phyloP scores from a whole-genome alignment of 805 yeast species.

The Candida saitoana region DNA sequence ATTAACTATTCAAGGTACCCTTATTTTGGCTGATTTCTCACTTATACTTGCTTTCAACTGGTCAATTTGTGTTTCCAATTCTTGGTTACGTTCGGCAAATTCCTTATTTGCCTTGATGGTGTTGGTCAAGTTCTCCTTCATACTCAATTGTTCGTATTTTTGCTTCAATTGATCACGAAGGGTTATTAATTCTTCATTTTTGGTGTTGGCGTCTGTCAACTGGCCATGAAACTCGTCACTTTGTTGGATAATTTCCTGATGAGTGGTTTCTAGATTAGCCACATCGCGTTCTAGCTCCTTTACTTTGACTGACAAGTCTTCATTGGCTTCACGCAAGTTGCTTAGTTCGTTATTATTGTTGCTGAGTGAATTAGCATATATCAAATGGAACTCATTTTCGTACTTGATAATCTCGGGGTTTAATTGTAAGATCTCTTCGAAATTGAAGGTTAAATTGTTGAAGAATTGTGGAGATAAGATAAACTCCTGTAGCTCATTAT shows the following conservation, averaged over 20 bases:
- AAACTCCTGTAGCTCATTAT: conserved; percentile 22
- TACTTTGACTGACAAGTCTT: conserved; percentile 26
- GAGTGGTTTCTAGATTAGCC: conserved; percentile 29
- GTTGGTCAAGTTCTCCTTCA: conserved; percentile 35
- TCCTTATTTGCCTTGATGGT: conserved; percentile 40
- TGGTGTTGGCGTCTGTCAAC: conserved; percentile 16
- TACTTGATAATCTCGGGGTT: conserved; percentile 28
- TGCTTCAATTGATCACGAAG: conserved; percentile 16
- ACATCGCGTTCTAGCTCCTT: conserved; percentile 25
- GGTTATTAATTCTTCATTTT: conserved; percentile 15
- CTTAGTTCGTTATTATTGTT: conserved; percentile 35
- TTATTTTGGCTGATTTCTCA: conserved; percentile 1
- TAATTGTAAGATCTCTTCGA: conserved; percentile 12
- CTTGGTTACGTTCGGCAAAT: conserved; percentile 28
- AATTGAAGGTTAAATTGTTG: conserved; percentile 6
- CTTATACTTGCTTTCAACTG: conserved; percentile 13
- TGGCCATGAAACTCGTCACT: conserved; percentile 22
- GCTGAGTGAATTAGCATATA: conserved; percentile 34
- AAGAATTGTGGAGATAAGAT: conserved; percentile 17
- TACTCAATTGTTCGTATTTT: conserved; percentile 28
- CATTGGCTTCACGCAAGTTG: conserved; percentile 35
- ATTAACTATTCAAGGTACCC: no score
- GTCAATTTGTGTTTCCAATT: conserved; percentile 31
- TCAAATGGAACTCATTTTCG: conserved; percentile 36
- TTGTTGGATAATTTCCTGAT: conserved; percentile 33